Percentiles rank a stretch among this genome's conserved stretches.
Conservation (phyloP, 106 monocot genomes). For the Iris macrosiphon region DNA sequence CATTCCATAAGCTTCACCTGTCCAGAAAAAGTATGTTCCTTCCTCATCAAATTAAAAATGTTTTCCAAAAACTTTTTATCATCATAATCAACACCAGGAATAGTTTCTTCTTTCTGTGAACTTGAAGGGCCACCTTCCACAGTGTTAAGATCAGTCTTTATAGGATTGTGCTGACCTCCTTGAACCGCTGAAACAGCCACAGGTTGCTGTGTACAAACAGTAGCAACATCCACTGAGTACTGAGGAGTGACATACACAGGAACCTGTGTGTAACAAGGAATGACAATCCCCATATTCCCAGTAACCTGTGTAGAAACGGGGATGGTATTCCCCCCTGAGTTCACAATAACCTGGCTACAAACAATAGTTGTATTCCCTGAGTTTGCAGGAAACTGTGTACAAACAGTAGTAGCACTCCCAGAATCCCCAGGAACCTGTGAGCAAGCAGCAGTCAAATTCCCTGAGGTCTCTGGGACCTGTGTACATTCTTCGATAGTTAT, state of each 20-base stretch:
- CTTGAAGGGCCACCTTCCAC: constrained; percentile 19
- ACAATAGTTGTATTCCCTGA: too few species aligned
- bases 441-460: not conserved
- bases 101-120: constrained; percentile 32
- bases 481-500: constrained; percentile 8
- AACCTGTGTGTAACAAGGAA: not conserved
- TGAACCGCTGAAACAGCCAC: not conserved
- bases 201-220: not conserved
- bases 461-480: constrained; percentile 6
- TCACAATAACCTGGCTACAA: too few species aligned
- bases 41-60: constrained; percentile 75
- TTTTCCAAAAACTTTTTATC: constrained; percentile 75
- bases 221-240: constrained; percentile 1
- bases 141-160: constrained; percentile 13
- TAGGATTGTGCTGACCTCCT: constrained; percentile 10
- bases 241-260: not conserved
- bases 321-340: too few species aligned
- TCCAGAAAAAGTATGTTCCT: constrained; percentile 80
- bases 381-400: too few species aligned
- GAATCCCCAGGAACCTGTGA: not conserved
- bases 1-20: constrained; percentile 88
- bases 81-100: constrained; percentile 46
- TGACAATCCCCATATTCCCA: too few species aligned
- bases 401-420: too few species aligned
- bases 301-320: too few species aligned